These are phyloP conservation scores for Penicillium sp. DNA, from an alignment of 2,329 filamentous ascomycete species.

Conservation along the genomic window DNA sequence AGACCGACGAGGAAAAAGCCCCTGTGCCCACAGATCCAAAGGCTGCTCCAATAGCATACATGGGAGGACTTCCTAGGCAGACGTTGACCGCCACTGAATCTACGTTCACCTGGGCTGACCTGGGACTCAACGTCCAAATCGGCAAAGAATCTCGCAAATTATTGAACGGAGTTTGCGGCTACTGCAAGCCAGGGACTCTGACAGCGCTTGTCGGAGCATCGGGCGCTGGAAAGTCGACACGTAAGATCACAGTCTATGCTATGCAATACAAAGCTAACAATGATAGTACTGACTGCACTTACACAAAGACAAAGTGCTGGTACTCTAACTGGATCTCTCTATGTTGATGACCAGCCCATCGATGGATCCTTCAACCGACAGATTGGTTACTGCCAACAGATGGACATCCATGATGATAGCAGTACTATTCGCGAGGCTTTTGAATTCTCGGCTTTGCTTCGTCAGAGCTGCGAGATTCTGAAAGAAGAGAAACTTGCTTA, in stretches of 20 bases:
- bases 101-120: slow-evolving; percentile 66
- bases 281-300: slow-evolving; percentile 64
- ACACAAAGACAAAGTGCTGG: slow-evolving; percentile 62
- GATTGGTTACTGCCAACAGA: slow-evolving; percentile 69
- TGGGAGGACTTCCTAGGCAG: slow-evolving; percentile 24
- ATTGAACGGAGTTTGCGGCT: slow-evolving; percentile 67
- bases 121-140: slow-evolving; percentile 67
- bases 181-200: slow-evolving; percentile 65
- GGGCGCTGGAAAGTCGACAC: slow-evolving; percentile 61
- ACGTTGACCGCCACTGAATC: slow-evolving; percentile 54
- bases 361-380: slow-evolving; percentile 62
- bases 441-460: slow-evolving; percentile 63
- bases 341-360: slow-evolving; percentile 61
- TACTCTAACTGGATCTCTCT: slow-evolving; percentile 63
- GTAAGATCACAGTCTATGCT: slow-evolving; percentile 50
- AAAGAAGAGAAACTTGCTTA: slow-evolving; percentile 60
- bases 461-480: slow-evolving; percentile 53
- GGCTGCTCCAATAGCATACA: slow-evolving; percentile 18
- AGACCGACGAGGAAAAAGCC: slow-evolving; percentile 26
- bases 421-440: slow-evolving; percentile 65
- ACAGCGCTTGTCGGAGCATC: slow-evolving; percentile 61
- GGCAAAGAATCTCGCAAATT: slow-evolving; percentile 57
- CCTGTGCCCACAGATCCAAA: slow-evolving; percentile 25
- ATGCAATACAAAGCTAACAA: slow-evolving; percentile 39
- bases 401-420: slow-evolving; percentile 66